Percentiles rank a stretch among this genome's conserved stretches.
Evolutionary conservation across 2,329 filamentous ascomycete species (phyloP).

Genomic region (Stagonosporopsis chrysanthemi): DNA sequence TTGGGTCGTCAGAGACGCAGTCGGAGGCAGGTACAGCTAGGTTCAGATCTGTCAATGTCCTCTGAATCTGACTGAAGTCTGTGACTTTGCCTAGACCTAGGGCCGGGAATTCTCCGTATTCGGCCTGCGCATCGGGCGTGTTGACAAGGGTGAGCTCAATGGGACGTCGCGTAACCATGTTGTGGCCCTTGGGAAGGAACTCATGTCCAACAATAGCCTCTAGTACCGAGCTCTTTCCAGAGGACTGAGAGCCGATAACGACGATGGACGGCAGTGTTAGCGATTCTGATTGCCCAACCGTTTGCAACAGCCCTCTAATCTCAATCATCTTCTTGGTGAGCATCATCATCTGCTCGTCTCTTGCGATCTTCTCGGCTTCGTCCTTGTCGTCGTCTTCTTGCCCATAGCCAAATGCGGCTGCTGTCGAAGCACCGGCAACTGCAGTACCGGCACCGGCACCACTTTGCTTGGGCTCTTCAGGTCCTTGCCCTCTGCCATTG

Average conservation of each 20-base stretch:
- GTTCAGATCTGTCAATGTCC: conserved; percentile 93
- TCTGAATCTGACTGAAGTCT: conserved; percentile 91
- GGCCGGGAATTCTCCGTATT: conserved; percentile 96
- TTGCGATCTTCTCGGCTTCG: conserved; percentile 70
- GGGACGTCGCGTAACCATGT: conserved; percentile 96
- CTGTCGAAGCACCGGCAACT: conserved; percentile 73
- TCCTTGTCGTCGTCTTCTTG: conserved; percentile 72
- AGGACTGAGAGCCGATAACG: conserved; percentile 98
- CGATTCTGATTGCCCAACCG: conserved; percentile 88
- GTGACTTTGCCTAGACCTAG: conserved; percentile 87
- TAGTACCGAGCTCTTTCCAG: conserved; percentile 95
- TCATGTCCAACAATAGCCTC: conserved; percentile 98
- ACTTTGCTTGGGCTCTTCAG: conserved; percentile 62
- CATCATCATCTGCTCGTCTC: conserved; percentile 99
- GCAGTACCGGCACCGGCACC: conserved; percentile 57
- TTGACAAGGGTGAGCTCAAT: conserved; percentile 97
- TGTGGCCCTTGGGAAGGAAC: conserved; percentile 95
- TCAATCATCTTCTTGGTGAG: conserved; percentile 99
- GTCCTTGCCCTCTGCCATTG: conserved; percentile 50
- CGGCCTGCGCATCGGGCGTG: conserved; percentile 82
- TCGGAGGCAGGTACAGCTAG: conserved; percentile 87
- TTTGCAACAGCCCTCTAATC: conserved; percentile 89
- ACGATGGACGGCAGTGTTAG: conserved; percentile 94
- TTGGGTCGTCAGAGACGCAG: conserved; percentile 95
- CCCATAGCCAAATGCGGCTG: conserved; percentile 79